Evolutionary conservation across 805 yeast genomes (phyloP).

Genomic region (Candida arabinofermentans): DNA sequence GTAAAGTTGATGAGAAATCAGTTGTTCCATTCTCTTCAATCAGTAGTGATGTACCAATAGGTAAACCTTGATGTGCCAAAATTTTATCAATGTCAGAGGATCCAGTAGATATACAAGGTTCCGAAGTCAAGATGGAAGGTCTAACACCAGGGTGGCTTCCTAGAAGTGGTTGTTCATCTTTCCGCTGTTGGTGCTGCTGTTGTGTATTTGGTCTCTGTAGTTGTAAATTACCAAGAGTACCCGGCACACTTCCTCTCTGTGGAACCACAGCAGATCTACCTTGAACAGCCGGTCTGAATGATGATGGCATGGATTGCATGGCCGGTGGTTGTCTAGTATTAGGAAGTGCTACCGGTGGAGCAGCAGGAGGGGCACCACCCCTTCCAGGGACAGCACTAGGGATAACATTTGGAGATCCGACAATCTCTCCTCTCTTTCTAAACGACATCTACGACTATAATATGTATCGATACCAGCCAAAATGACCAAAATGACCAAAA

Average conservation of each 20-base stretch:
- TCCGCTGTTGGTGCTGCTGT: neutral
- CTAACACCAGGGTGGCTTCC: slow-evolving; percentile 53
- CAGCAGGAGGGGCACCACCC: no score
- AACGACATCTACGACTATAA: slow-evolving; percentile 43
- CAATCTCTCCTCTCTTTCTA: slow-evolving; percentile 53
- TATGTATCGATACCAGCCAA: no score
- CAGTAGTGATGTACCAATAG: slow-evolving; percentile 66
- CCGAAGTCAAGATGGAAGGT: slow-evolving; percentile 76
- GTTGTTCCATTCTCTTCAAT: slow-evolving; percentile 86
- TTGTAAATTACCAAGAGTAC: no score
- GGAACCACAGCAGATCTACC: slow-evolving; percentile 12
- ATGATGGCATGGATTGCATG: slow-evolving; percentile 4
- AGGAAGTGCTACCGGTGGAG: neutral
- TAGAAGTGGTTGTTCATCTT: slow-evolving; percentile 2
- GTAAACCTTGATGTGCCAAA: slow-evolving; percentile 79
- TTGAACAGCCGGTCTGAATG: slow-evolving; percentile 17
- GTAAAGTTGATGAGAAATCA: slow-evolving; percentile 71
- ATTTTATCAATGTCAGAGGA: slow-evolving; percentile 69
- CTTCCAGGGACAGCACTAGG: slow-evolving; percentile 8
- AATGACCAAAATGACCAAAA: no score
- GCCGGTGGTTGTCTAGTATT: neutral
- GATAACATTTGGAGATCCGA: slow-evolving; percentile 14
- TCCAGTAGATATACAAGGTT: slow-evolving; percentile 78
- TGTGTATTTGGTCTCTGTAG: no score
- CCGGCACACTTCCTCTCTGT: no score